These are phyloP conservation scores for Avena atlantica DNA, from an alignment of 176 grass and related monocot species.

Conservation along the genomic window DNA sequence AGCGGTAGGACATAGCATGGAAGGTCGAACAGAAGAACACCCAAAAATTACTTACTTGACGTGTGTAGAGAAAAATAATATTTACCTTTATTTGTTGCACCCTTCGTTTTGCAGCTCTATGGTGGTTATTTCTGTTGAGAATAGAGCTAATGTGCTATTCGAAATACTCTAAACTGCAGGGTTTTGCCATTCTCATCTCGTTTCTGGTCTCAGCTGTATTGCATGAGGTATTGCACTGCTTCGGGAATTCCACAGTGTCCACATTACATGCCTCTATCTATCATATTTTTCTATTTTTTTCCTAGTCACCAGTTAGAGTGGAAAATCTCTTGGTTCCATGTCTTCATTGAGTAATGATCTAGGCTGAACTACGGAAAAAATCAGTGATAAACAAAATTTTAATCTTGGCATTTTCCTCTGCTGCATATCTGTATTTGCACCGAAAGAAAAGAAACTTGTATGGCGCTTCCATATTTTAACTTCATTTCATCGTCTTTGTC, in stretches of 20 bases:
- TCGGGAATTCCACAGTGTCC: background rate
- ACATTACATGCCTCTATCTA: background rate
- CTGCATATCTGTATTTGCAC: background rate
- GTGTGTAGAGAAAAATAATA: background rate
- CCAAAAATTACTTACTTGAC: background rate
- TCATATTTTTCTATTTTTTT: background rate
- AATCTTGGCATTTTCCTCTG: background rate
- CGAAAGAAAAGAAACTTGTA: background rate
- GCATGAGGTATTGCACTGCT: conserved; percentile 79
- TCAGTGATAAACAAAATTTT: background rate
- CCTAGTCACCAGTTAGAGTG: background rate
- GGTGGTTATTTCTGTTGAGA: conserved; percentile 1
- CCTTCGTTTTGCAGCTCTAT: conserved; percentile 1
- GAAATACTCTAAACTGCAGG: conserved; percentile 61
- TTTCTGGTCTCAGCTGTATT: conserved; percentile 93
- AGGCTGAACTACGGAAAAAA: background rate
- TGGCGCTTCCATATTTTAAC: background rate
- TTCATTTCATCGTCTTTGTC: conserved; percentile 27
- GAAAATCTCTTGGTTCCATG: conserved; percentile 2
- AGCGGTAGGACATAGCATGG: background rate
- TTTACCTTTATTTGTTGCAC: background rate
- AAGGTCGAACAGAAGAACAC: conserved; percentile 1
- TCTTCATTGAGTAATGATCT: conserved; percentile 32
- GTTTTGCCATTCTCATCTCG: conserved; percentile 80
- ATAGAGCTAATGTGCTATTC: background rate